Evolutionary conservation across 306 rosid species (phyloP).

Genomic region (Prunus mongolica): DNA sequence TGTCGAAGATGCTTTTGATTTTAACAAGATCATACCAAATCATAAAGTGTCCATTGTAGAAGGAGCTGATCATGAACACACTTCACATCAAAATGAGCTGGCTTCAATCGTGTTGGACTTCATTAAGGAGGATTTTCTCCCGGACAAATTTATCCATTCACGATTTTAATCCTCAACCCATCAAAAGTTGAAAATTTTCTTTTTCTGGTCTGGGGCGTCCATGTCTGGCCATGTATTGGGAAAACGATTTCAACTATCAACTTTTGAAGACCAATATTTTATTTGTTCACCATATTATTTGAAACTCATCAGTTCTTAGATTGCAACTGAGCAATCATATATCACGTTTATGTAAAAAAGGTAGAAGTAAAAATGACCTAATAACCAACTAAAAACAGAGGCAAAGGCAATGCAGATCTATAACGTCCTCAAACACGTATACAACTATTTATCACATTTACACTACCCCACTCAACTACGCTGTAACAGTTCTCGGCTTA

Average conservation of each 20-base stretch:
- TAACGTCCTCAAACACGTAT: background rate
- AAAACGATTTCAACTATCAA: background rate
- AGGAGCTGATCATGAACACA: conserved; percentile 81
- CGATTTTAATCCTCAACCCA: conserved; percentile 31
- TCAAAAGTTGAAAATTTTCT: background rate
- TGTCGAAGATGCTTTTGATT: conserved; percentile 65
- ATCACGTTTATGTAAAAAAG: background rate
- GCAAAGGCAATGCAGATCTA: background rate
- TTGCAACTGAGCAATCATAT: conserved; percentile 24
- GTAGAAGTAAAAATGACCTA: background rate
- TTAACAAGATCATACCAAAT: conserved; percentile 57
- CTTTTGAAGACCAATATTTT: background rate
- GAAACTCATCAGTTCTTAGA: conserved; percentile 2
- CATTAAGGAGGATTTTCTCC: conserved; percentile 33
- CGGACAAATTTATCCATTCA: conserved; percentile 32
- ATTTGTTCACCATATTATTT: background rate
- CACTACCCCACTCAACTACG: conserved; percentile 29
- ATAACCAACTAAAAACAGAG: background rate
- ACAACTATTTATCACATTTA: background rate
- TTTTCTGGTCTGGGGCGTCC: background rate
- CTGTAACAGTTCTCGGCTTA: conserved; percentile 60
- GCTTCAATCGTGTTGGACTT: conserved; percentile 55
- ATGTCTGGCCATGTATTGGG: background rate
- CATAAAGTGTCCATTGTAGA: conserved; percentile 58
- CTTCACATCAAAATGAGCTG: conserved; percentile 63